Percentiles rank a stretch among this genome's conserved stretches.
Evolutionary conservation across 371 early-diverging fungal species (phyloP).

Genomic region (Lichtheimia hyalospora): DNA sequence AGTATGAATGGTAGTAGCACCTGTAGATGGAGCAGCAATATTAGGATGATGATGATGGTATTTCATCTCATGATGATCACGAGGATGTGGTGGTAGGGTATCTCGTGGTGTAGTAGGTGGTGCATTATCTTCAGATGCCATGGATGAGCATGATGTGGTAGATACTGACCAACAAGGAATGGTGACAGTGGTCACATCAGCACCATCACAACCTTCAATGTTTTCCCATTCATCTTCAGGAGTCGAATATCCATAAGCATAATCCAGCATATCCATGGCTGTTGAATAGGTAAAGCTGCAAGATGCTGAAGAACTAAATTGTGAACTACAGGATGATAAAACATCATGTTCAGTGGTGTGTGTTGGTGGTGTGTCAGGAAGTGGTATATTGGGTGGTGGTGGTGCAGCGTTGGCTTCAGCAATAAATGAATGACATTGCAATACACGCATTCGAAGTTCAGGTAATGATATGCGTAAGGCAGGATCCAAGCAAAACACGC

Average conservation of each 20-base stretch:
- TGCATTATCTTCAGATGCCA: constrained; percentile 22
- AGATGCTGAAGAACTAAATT: neutral
- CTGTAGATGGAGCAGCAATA: too few species aligned
- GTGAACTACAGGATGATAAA: too few species aligned
- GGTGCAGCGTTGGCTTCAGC: constrained; percentile 4
- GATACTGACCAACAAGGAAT: constrained; percentile 5
- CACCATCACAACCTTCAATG: constrained; percentile 3
- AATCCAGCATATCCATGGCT: constrained; percentile 15
- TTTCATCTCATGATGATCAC: too few species aligned
- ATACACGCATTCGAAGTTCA: constrained; percentile 60
- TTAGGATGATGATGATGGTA: too few species aligned
- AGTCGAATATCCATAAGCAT: constrained; percentile 7
- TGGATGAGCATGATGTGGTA: constrained; percentile 31
- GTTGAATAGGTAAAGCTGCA: constrained; percentile 5
- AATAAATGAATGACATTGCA: constrained; percentile 58
- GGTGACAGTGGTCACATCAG: neutral
- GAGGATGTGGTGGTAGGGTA: constrained; percentile 1
- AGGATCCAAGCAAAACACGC: constrained; percentile 76
- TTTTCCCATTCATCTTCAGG: neutral
- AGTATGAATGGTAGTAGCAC: too few species aligned
- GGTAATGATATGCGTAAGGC: constrained; percentile 65
- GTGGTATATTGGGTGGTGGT: neutral
- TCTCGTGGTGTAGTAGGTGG: constrained; percentile 1
- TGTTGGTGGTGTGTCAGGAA: neutral
- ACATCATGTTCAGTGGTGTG: constrained; percentile 3